Evolutionary conservation across 352 stramenopile species (phyloP), one percentile per base, ranked within the genome.

Genomic region (Aphanomyces euteiches): DNA sequence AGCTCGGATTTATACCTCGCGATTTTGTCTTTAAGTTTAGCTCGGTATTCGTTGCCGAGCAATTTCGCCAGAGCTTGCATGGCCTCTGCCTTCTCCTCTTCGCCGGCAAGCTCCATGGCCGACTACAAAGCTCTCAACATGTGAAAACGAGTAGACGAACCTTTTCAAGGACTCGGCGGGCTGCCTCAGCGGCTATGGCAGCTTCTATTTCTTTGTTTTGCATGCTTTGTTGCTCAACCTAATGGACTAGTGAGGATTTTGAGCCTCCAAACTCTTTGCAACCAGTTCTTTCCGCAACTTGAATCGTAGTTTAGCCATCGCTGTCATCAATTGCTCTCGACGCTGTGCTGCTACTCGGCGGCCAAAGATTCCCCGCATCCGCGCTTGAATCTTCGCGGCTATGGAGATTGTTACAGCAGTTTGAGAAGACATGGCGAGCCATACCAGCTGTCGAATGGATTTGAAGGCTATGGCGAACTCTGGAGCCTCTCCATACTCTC

Each of bases 221-320:
- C 15, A 50, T 17, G 7, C 61, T 36, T 19, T 70, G 64, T 7
- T 40, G 41, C 13, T 34, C 10, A 12, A 47, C 45, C 63, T 69
- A 40, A 6, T 13, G 4, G 28, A 3, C 5, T 7, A 28, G 38
- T 19, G 1, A 7, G 12, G 17, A 21, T 60, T 7, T n/a, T 12
- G 4, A 5, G 3, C n/a, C n/a, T 4, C 5, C 47, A 1, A 48
- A 13, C 6, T 38, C 15, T 12, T 5, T 13, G n/a, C 17, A 3
- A 70, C 64, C 64, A 70, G 39, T 3, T 40, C 47, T 70, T 70
- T 70, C 5, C 64, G 64, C 5, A 54, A 37, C 21, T 70, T 21
- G 21, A 70, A 61, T 15, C 64, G 64, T n/a, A 70, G 28, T 43
- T 70, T 70, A 17, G 10, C 36, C 34, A 48, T 50, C 2, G 40